Base-by-base conservation (phyloP, 306 rosid species). In the Sicyos baderoa region DNA sequence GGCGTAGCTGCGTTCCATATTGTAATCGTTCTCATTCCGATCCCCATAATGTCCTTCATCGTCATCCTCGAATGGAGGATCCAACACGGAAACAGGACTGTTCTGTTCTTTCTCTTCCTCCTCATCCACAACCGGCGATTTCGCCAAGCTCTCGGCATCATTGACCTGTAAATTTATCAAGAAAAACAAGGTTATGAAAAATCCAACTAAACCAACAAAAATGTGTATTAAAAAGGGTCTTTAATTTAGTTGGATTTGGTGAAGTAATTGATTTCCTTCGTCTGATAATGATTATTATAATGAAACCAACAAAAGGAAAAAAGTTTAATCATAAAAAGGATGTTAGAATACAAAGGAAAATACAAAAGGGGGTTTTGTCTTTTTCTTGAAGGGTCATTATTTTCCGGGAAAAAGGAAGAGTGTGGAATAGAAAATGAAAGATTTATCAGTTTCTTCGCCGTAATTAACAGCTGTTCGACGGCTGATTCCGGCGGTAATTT, bases 81-180 rank as follows among this genome's bases (percentile, higher is more conserved):
- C 97, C 85, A 94, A 83, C 13, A 94, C 85, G 1, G 96, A 94
- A 5, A 94, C 97, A 2, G 99, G 99, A 79, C 99, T 94, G 72
- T 84, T 81, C 57, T 88, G 99, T 75, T 94, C 97, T 65, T 94
- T 94, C 61, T 94, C 99, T 71, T 89, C 95, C 57, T 84, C 89
- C 73, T 82, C 86, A 18, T 79, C 83, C 59, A 69, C 79, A 17
- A 23, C 80, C 72, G 81, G 82, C 61, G 83, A 75, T 71, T 81
- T 82, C 55, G 80, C 72, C 35, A 72, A 71, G 54, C 77, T 78
- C 71, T 78, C 85, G 44, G 6, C 73, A 56, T 65, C 84, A 47
- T 71, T 70, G 80, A 76, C 88, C 93, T 87, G 22, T 56, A 72
- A 65, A 22, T 66, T 44, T 66, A 22, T 15, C 29, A 19, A 5